These are phyloP conservation scores for Exophiala xenobiotica DNA, from an alignment of 2,329 filamentous ascomycete genomes.

Conservation along the genomic window DNA sequence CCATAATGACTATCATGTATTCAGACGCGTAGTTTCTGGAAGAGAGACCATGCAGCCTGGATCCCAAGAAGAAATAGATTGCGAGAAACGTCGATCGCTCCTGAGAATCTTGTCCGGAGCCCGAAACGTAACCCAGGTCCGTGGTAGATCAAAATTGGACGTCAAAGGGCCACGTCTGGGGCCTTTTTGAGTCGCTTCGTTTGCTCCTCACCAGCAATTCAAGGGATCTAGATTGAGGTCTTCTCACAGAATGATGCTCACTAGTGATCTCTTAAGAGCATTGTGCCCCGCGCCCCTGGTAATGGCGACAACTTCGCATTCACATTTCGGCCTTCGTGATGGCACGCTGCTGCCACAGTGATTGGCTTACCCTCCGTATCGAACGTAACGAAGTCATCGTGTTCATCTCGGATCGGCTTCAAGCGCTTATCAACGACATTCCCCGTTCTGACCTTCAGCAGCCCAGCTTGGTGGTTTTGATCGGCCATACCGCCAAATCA, in stretches of 20 bases:
- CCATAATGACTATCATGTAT: neutral
- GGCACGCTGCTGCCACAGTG: constrained; percentile 29
- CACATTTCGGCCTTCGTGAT: constrained; percentile 36
- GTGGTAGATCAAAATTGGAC: constrained; percentile 7
- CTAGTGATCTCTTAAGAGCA: constrained; percentile 6
- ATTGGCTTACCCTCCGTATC: constrained; percentile 30
- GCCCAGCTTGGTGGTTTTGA: constrained; percentile 27
- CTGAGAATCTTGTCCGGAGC: neutral
- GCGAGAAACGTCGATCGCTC: neutral
- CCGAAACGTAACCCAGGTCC: constrained; percentile 1
- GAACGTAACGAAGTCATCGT: constrained; percentile 28
- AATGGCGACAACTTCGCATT: constrained; percentile 25
- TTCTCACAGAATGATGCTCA: constrained; percentile 1
- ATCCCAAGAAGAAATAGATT: constrained; percentile 7
- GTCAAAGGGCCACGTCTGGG: constrained; percentile 1
- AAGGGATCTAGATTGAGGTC: constrained; percentile 9
- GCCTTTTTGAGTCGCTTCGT: constrained; percentile 4
- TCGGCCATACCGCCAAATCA: constrained; percentile 30
- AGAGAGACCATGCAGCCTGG: neutral
- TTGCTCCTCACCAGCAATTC: constrained; percentile 1
- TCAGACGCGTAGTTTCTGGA: neutral
- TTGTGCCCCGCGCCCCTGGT: neutral
- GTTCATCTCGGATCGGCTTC: constrained; percentile 27
- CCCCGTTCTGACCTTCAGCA: constrained; percentile 22
- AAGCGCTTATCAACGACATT: constrained; percentile 26